Evolutionary conservation across 2,329 filamentous ascomycete species (phyloP).

Genomic region (Fusarium dimerum): DNA sequence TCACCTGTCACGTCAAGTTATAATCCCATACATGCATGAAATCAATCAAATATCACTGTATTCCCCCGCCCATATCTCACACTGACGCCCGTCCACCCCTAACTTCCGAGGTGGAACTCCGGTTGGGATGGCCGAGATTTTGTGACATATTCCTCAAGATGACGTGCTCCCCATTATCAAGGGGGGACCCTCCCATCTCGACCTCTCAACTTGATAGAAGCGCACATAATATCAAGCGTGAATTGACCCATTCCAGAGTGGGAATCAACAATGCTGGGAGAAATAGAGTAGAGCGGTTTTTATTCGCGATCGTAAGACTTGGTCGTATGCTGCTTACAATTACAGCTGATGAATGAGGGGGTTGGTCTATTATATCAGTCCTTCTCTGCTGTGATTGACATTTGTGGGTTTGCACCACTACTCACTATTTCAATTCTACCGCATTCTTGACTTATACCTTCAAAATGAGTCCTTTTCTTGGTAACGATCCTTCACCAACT

Average conservation of each 20-base stretch:
- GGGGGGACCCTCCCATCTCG: neutral
- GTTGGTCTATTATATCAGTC: neutral
- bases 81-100: slow-evolving; percentile 13
- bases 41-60: no score
- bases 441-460: no score
- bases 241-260: slow-evolving; percentile 1
- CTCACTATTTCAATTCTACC: no score
- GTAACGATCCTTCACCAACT: slow-evolving; percentile 5
- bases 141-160: slow-evolving; percentile 23
- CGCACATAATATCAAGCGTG: slow-evolving; percentile 11
- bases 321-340: slow-evolving; percentile 1
- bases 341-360: neutral
- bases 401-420: no score
- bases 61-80: slow-evolving; percentile 5
- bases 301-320: slow-evolving; percentile 6
- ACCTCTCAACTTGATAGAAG: slow-evolving; percentile 8
- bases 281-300: neutral
- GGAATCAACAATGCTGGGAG: neutral
- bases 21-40: no score
- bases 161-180: slow-evolving; percentile 16
- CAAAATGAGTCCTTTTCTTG: slow-evolving; percentile 17
- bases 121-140: slow-evolving; percentile 8
- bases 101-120: neutral
- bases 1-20: no score
- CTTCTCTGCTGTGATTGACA: no score